phyloP scores from a whole-genome alignment of 2,329 filamentous ascomycete genomes.

The Talaromyces rugulosus region DNA sequence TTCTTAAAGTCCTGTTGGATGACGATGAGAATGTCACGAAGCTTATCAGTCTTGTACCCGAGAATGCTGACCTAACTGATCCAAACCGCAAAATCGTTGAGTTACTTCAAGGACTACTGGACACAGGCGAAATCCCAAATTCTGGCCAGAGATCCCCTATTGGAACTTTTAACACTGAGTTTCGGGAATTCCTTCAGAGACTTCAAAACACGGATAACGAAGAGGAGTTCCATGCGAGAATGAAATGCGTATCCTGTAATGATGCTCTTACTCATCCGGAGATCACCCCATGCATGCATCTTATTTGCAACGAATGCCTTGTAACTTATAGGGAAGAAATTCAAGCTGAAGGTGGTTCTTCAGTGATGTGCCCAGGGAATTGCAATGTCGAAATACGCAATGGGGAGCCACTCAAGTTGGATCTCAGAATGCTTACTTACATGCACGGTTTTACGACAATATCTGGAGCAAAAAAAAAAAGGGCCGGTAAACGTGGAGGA shows the following conservation, averaged over 20 bases:
- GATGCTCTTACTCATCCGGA: background rate
- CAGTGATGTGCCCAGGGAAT: background rate
- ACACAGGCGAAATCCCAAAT: background rate
- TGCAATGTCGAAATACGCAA: conserved; percentile 42
- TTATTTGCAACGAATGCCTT: conserved; percentile 7
- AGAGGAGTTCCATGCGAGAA: background rate
- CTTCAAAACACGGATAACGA: background rate
- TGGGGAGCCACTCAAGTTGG: background rate
- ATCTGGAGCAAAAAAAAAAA: background rate
- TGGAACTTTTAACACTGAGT: background rate
- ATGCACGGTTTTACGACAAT: too few relatives aligned
- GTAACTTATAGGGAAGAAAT: background rate
- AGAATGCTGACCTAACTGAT: background rate
- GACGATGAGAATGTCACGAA: background rate
- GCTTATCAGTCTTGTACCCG: background rate
- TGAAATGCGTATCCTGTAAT: background rate
- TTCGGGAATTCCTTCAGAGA: background rate
- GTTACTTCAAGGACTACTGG: background rate
- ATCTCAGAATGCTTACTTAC: background rate
- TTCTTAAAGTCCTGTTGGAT: conserved; percentile 1
- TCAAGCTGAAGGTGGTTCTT: background rate
- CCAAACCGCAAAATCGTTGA: background rate
- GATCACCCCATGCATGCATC: conserved; percentile 5
- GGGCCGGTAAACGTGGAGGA: background rate
- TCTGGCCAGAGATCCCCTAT: background rate